phyloP scores from a whole-genome alignment of 2,329 filamentous ascomycete species.

The Beauveria scarabaeidicola region DNA sequence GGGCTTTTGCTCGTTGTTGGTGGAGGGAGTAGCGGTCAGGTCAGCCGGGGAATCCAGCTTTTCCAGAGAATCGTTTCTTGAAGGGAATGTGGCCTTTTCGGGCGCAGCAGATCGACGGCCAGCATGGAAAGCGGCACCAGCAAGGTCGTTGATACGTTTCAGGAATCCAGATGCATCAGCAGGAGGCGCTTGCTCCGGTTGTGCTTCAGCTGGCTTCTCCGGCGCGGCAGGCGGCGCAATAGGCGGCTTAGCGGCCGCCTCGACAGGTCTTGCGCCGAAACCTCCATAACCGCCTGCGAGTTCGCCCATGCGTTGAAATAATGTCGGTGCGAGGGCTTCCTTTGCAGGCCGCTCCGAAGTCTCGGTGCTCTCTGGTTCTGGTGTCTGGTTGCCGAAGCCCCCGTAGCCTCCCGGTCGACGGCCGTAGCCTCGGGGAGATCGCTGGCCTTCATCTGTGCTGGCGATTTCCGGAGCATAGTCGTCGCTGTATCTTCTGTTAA shows the following conservation, averaged over 20 bases:
- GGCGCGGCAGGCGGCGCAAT: background rate
- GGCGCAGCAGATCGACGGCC: background rate
- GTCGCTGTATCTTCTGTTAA: slow-evolving; percentile 32
- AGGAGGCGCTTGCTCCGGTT: background rate
- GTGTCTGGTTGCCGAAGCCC: slow-evolving; percentile 33
- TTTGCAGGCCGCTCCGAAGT: slow-evolving; percentile 29
- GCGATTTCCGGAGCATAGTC: slow-evolving; percentile 39
- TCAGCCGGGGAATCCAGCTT: background rate
- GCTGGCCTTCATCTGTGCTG: slow-evolving; percentile 30
- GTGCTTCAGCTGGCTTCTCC: background rate
- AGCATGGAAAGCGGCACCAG: slow-evolving; percentile 4
- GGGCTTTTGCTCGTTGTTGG: background rate
- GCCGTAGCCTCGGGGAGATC: slow-evolving; percentile 26
- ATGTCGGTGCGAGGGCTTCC: slow-evolving; percentile 7
- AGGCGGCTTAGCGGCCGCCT: background rate
- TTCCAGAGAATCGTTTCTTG: slow-evolving; percentile 17
- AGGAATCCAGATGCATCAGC: background rate
- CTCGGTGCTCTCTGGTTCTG: slow-evolving; percentile 29
- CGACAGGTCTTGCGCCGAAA: background rate
- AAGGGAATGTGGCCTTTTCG: slow-evolving; percentile 2
- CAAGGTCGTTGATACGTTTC: slow-evolving; percentile 13
- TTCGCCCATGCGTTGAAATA: slow-evolving; percentile 55
- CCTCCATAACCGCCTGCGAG: slow-evolving; percentile 37
- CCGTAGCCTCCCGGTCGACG: slow-evolving; percentile 42
- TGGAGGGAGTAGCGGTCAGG: slow-evolving; percentile 20